phyloP scores from a whole-genome alignment of 2,329 filamentous ascomycete species.

The Rhynchosporium secalis region DNA sequence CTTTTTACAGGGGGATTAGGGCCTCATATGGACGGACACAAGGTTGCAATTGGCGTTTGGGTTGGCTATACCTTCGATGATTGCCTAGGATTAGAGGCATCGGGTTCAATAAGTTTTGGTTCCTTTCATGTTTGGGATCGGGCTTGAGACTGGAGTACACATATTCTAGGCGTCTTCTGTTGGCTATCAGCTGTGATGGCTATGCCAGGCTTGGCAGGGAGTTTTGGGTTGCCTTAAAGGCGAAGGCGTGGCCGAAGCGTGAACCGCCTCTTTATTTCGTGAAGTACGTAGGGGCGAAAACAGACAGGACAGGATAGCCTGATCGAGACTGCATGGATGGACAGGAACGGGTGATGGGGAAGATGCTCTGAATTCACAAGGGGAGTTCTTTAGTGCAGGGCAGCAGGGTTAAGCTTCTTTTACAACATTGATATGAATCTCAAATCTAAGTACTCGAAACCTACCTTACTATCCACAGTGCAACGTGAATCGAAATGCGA shows the following conservation, averaged over 20 bases:
- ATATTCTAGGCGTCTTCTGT: conserved; percentile 4
- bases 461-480: no score
- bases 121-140: background rate
- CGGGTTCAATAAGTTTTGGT: background rate
- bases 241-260: background rate
- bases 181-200: background rate
- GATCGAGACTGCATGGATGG: background rate
- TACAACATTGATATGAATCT: conserved; percentile 5
- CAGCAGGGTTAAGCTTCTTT: background rate
- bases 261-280: background rate
- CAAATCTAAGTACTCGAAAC: background rate
- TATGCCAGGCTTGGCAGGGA: background rate
- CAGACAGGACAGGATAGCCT: no score
- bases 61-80: conserved; percentile 13
- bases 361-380: conserved; percentile 9
- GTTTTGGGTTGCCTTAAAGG: background rate
- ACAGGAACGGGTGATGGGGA: background rate
- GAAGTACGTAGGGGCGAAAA: background rate
- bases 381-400: background rate
- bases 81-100: conserved; percentile 12
- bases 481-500: no score
- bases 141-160: conserved; percentile 2
- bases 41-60: conserved; percentile 6
- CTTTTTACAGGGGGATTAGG: conserved; percentile 2
- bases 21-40: background rate